Evolutionary conservation across 352 stramenopile genomes (phyloP), one percentile per base, ranked within the genome.

Genomic region (Aphanomyces euteiches): DNA sequence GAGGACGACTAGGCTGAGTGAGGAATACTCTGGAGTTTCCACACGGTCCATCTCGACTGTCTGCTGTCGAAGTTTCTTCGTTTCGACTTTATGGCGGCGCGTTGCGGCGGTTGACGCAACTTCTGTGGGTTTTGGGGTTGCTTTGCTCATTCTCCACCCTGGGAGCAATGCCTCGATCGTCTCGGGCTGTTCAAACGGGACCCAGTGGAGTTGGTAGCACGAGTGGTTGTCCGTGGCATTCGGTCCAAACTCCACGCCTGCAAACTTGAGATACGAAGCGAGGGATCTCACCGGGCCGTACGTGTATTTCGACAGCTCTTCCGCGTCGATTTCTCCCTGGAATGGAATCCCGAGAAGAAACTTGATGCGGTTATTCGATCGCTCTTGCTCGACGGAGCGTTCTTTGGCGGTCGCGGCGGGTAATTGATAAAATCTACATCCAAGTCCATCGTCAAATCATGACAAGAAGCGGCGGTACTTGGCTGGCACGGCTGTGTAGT

Each of bases 201-300:
- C 79, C 83, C 83, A 90, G 71, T 90, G 82, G 19, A 88, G 76
- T 53, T 90, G 83, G 17, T 80, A 65, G 69, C 83, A 90, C 19
- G 80, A 88, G 19, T 81, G 72, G 28, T 75, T 81, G 73, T 89
- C 82, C 60, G 84, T 84, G 56, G 78, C 69, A 37, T 78, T 74
- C 47, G 75, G 60, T 50, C 79, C 67, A 61, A 90, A 87, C 7
- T 67, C 82, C 8, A 90, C 76, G 3, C 80, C 80, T 7, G 80
- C 82, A 63, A 87, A 90, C 13, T 85, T 73, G 15, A 90, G 70
- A 61, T 89, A 90, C 34, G 78, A 50, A n/a, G 81, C 54, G 64
- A 89, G 84, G 10, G 83, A 80, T 5, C 83, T 82, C 28, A 85
- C 82, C 0, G 66, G 73, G 5, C 83, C 83, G 45, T 85, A 88